Conservation (phyloP, 371 early-diverging fungal genomes). For the Actinomortierella ambigua region DNA sequence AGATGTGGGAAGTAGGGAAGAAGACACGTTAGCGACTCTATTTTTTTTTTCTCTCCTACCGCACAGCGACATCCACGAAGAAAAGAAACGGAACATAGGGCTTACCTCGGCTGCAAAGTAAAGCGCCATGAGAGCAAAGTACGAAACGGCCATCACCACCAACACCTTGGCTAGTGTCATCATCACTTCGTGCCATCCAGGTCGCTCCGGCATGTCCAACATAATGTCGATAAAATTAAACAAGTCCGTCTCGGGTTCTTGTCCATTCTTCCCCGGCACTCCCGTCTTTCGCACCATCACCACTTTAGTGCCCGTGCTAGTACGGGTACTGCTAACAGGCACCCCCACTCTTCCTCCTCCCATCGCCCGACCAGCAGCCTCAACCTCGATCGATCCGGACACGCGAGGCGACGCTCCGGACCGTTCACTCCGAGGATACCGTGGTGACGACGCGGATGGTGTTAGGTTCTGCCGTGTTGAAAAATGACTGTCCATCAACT, state of each 20-base stretch:
- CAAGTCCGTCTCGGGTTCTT: slow-evolving; percentile 36
- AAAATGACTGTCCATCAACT: too few species aligned
- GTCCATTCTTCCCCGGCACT: slow-evolving; percentile 23
- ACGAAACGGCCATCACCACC: slow-evolving; percentile 18
- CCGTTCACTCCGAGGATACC: too few species aligned
- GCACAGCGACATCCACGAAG: not conserved
- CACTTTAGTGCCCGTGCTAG: too few species aligned
- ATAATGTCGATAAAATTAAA: slow-evolving; percentile 36
- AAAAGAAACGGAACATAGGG: not conserved
- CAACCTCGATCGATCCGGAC: too few species aligned
- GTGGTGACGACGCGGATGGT: too few species aligned
- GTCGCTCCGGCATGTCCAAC: slow-evolving; percentile 19
- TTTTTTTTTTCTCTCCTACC: too few species aligned
- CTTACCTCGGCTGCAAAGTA: slow-evolving; percentile 38
- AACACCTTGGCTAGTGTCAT: slow-evolving; percentile 20
- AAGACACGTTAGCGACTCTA: not conserved
- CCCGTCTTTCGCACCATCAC: slow-evolving; percentile 18
- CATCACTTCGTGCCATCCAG: slow-evolving; percentile 7
- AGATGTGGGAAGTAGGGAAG: not conserved
- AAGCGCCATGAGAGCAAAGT: slow-evolving; percentile 36
- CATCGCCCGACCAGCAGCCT: too few species aligned
- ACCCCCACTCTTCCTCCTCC: too few species aligned
- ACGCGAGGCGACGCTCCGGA: too few species aligned
- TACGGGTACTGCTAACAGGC: too few species aligned
- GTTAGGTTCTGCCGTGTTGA: too few species aligned